Evolutionary conservation across 768 basidiomycete species (phyloP), one percentile per base, ranked within the genome.

Genomic region (Boletus pseudo-olivaceus): DNA sequence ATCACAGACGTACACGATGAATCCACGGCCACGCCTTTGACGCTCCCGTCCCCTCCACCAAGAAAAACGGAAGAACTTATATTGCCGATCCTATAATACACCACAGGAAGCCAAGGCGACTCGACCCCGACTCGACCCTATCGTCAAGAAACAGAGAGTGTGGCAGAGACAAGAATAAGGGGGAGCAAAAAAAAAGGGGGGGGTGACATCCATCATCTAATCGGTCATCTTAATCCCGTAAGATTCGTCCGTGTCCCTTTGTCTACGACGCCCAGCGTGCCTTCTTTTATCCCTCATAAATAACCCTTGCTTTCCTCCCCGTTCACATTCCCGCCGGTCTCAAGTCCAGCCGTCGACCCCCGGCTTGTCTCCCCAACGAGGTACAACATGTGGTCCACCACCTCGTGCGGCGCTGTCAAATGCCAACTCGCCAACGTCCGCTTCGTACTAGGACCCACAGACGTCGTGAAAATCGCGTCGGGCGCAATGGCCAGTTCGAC

Each of bases 361-460:
- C 33, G 52, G 41, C 50, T 53, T 27, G 53, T 45, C 59, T 71
- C 73, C 49, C 75, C 76, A 27, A 83, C 83, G 53, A 92, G 73
- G 37, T 80, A 71, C 49, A 90, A 68, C 79, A 95, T 82, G 60
- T 88, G 82, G 8, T 88, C 88, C 23, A 96, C 83, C 55, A 96
- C 82, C 75, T 95, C 93, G 49, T 82, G 82, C 14, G 95, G 90
- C 43, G 86, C 84, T 55, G 90, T 92, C 49, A 97, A 88, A 72
- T 97, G 94, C 92, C 93, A 96, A 43, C 81, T 82, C 19, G 93
- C 95, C 47, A 94, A 75, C 45, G 95, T 98, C 62, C 90, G 82
- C 76, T 96, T 96, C 64, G 81, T 84, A 62, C 85, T 85, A 56
- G 90, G 89, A 1, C 95, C 95, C n/a, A 98, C 93, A 29, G 92